These are phyloP conservation scores for Cardamine occulta DNA, from an alignment of 345 rosid species.

Conservation along the genomic window DNA sequence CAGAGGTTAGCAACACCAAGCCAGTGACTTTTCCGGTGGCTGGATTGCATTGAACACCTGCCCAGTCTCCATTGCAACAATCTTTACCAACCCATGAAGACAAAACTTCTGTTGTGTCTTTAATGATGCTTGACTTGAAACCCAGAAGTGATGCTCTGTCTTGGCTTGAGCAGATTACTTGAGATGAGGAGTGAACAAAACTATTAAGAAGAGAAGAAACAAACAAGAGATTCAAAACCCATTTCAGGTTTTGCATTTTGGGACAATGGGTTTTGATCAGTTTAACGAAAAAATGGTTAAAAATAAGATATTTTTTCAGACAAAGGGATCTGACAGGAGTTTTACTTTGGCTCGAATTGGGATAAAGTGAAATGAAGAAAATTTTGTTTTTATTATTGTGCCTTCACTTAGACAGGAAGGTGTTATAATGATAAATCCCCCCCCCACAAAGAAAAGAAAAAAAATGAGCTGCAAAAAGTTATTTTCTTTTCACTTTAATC, in stretches of 20 bases:
- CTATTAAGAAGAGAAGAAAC: constrained; percentile 40
- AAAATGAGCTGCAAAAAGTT: constrained; percentile 31
- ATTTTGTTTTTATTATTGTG: constrained; percentile 41
- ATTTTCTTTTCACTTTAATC: constrained; percentile 25
- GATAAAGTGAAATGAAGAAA: constrained; percentile 38
- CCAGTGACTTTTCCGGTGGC: constrained; percentile 69
- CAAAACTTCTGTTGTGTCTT: constrained; percentile 70
- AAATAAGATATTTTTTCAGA: constrained; percentile 33
- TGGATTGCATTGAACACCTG: constrained; percentile 75
- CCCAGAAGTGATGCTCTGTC: constrained; percentile 76
- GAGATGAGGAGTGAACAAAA: constrained; percentile 41
- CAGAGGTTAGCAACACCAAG: constrained; percentile 57
- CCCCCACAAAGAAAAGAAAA: constrained; percentile 12
- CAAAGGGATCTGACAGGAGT: constrained; percentile 41
- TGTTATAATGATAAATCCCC: constrained; percentile 55
- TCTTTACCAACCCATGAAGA: constrained; percentile 76
- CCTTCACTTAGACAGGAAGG: constrained; percentile 77
- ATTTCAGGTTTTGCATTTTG: constrained; percentile 68
- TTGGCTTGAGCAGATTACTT: constrained; percentile 56
- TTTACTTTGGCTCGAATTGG: constrained; percentile 44
- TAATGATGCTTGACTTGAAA: constrained; percentile 71
- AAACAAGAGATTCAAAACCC: constrained; percentile 61
- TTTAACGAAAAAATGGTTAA: constrained; percentile 40
- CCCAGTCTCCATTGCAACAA: constrained; percentile 92
- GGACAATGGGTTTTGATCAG: constrained; percentile 56